phyloP scores from a whole-genome alignment of 345 rosid genomes.

The Crucihimalaya himalaica region DNA sequence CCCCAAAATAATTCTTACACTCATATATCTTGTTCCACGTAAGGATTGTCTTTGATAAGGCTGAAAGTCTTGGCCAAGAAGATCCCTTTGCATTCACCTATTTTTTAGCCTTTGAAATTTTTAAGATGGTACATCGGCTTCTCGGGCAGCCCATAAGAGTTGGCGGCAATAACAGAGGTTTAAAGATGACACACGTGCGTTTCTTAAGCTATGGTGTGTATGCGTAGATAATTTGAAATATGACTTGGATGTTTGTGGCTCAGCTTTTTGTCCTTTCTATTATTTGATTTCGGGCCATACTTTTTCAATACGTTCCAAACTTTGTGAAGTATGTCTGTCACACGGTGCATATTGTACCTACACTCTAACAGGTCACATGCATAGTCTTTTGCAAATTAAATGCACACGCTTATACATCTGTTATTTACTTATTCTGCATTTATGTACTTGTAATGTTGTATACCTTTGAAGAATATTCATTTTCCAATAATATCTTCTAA shows the following conservation, averaged over 20 bases:
- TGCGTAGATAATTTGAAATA: constrained; percentile 8
- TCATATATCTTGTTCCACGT: neutral
- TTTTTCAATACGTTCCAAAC: constrained; percentile 15
- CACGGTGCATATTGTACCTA: constrained; percentile 18
- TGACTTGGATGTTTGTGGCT: constrained; percentile 11
- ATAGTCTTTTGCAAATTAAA: neutral
- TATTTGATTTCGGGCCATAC: constrained; percentile 19
- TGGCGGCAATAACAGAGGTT: neutral
- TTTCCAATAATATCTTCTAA: neutral
- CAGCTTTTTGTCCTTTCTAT: neutral
- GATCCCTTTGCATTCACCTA: neutral
- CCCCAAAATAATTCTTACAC: too few species aligned
- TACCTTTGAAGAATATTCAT: neutral
- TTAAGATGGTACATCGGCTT: neutral
- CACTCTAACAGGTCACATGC: constrained; percentile 21
- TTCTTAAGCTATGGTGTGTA: constrained; percentile 9
- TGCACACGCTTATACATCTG: constrained; percentile 21
- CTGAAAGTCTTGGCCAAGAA: neutral
- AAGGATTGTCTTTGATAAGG: neutral
- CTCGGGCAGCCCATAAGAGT: neutral
- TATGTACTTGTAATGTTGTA: neutral
- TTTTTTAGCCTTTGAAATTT: neutral
- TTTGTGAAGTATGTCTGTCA: neutral
- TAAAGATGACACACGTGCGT: constrained; percentile 20
- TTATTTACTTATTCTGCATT: neutral